Evolutionary conservation across 2,329 filamentous ascomycete genomes (phyloP).

Genomic region (Fusarium haematococcum): DNA sequence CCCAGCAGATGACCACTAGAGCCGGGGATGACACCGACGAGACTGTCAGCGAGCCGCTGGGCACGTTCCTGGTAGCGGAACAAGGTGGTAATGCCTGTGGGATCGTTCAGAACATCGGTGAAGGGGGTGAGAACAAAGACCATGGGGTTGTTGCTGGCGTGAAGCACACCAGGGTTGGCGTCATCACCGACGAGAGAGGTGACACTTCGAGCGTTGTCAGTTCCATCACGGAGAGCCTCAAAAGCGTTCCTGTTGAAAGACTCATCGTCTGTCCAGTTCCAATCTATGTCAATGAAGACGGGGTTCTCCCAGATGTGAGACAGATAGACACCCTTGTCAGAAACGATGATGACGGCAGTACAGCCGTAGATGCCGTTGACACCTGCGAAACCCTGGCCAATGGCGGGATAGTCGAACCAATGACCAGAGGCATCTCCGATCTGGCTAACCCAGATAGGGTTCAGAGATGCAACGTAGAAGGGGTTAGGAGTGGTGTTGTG

Average conservation of each 20-base stretch:
- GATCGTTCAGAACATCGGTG: not conserved
- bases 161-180: slow-evolving; percentile 9
- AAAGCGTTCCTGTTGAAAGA: slow-evolving; percentile 14
- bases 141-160: slow-evolving; percentile 20
- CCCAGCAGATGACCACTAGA: slow-evolving; percentile 16
- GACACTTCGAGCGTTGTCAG: not conserved
- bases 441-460: slow-evolving; percentile 27
- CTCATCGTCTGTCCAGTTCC: not conserved
- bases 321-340: slow-evolving; percentile 30
- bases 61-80: slow-evolving; percentile 21
- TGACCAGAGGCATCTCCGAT: slow-evolving; percentile 15
- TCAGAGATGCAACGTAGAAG: slow-evolving; percentile 15
- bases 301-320: slow-evolving; percentile 42
- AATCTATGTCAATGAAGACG: slow-evolving; percentile 17
- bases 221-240: slow-evolving; percentile 15
- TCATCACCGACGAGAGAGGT: slow-evolving; percentile 12
- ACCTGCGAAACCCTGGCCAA: slow-evolving; percentile 15
- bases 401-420: slow-evolving; percentile 12
- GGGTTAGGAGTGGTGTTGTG: slow-evolving; percentile 23
- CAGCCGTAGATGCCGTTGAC: slow-evolving; percentile 41
- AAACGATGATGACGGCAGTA: slow-evolving; percentile 33
- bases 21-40: slow-evolving; percentile 19
- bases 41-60: not conserved
- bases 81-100: not conserved
- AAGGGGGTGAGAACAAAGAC: slow-evolving; percentile 34